Percentiles rank a stretch among this genome's conserved stretches.
These are phyloP conservation scores for Beta corolliflora DNA, from an alignment of 179 eudicot genomes.

Conservation along the genomic window DNA sequence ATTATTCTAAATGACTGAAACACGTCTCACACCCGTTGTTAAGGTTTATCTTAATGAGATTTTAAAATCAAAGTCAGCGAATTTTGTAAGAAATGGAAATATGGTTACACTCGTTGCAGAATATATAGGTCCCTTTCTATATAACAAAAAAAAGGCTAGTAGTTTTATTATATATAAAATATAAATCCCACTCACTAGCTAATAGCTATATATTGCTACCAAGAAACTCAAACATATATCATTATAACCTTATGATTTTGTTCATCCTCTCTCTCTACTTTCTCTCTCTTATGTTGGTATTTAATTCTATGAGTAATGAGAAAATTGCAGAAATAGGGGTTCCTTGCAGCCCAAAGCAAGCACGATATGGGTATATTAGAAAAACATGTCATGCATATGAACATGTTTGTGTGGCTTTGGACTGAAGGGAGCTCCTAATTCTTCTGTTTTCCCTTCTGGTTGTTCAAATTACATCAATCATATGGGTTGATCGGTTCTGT, in stretches of 20 bases:
- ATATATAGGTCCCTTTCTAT: too few species aligned
- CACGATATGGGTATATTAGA: background rate
- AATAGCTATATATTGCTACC: background rate
- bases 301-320: background rate
- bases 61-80: too few species aligned
- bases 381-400: background rate
- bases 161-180: too few species aligned
- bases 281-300: background rate
- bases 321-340: constrained; percentile 31
- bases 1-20: too few species aligned
- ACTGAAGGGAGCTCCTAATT: constrained; percentile 34
- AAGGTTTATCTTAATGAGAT: too few species aligned
- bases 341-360: constrained; percentile 30
- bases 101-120: too few species aligned
- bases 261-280: background rate
- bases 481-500: background rate
- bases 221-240: background rate
- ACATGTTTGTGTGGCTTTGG: constrained; percentile 21
- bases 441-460: constrained; percentile 20
- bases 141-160: too few species aligned
- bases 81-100: too few species aligned
- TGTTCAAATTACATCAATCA: background rate
- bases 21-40: too few species aligned
- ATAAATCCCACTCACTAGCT: too few species aligned
- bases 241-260: background rate